These are phyloP conservation scores for Tylopilus sp. DNA, from an alignment of 768 basidiomycete genomes.

Conservation along the genomic window DNA sequence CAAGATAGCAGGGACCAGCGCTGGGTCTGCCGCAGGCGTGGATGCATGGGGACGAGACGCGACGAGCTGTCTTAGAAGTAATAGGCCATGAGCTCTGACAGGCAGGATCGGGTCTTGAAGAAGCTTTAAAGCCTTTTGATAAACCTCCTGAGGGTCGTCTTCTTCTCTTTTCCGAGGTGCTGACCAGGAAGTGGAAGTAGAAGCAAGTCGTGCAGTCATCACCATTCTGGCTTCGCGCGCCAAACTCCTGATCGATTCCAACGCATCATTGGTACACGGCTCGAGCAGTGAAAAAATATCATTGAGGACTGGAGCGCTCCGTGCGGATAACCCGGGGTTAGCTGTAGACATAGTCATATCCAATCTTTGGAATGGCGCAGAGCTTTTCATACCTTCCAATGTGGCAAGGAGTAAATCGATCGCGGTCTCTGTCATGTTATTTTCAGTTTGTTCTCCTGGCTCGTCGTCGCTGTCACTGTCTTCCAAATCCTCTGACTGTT, in stretches of 20 bases:
- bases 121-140: constrained; percentile 84
- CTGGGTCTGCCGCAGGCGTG: constrained; percentile 42
- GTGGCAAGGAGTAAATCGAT: constrained; percentile 79
- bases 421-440: constrained; percentile 73
- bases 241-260: constrained; percentile 49
- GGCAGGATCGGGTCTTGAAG: constrained; percentile 91
- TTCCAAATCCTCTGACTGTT: constrained; percentile 35
- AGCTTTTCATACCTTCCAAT: constrained; percentile 64
- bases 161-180: constrained; percentile 15
- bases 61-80: constrained; percentile 78
- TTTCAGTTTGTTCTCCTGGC: constrained; percentile 42
- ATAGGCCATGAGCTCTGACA: constrained; percentile 88
- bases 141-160: constrained; percentile 53
- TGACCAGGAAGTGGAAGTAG: constrained; percentile 41
- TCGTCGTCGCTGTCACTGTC: constrained; percentile 61
- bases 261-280: constrained; percentile 45
- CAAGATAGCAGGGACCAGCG: constrained; percentile 77
- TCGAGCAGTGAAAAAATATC: constrained; percentile 70
- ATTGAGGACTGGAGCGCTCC: constrained; percentile 59
- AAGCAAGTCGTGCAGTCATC: constrained; percentile 75
- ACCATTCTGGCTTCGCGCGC: constrained; percentile 81
- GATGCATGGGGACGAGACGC: constrained; percentile 28
- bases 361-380: not conserved
- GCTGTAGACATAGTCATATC: constrained; percentile 21
- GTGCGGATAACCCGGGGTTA: constrained; percentile 59